These are phyloP conservation scores for Ogataea allantospora DNA, from an alignment of 805 yeast genomes.

Conservation along the genomic window DNA sequence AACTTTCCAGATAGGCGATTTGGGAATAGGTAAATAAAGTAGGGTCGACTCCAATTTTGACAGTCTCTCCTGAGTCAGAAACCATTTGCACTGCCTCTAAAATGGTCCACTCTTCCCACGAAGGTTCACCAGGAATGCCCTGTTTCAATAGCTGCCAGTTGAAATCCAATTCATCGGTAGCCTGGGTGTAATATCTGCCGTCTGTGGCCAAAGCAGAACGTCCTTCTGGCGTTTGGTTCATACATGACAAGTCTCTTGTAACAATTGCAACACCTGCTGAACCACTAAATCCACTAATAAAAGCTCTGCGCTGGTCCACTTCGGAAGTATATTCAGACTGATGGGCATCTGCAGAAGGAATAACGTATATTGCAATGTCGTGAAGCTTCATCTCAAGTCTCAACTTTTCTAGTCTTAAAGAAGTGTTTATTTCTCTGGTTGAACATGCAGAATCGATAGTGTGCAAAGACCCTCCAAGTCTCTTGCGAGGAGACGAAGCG, in stretches of 20 bases:
- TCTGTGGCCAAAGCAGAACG: conserved; percentile 56
- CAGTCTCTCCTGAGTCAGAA: conserved; percentile 41
- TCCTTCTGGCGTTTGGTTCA: conserved; percentile 55
- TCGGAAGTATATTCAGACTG: conserved; percentile 60
- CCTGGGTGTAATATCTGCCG: conserved; percentile 61
- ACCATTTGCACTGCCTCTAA: conserved; percentile 48
- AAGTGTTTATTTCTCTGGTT: conserved; percentile 51
- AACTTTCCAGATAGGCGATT: conserved; percentile 33
- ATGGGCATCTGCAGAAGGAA: conserved; percentile 62
- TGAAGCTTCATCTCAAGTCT: conserved; percentile 62
- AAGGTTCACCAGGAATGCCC: conserved; percentile 46
- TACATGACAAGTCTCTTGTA: conserved; percentile 50
- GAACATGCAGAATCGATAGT: conserved; percentile 30
- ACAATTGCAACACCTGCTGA: conserved; percentile 61
- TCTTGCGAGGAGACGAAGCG: conserved; percentile 34
- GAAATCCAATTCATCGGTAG: conserved; percentile 55
- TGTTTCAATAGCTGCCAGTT: conserved; percentile 58
- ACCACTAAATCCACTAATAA: conserved; percentile 59
- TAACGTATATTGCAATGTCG: conserved; percentile 62
- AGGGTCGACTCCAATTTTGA: conserved; percentile 47
- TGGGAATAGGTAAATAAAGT: conserved; percentile 41
- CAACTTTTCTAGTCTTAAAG: conserved; percentile 55
- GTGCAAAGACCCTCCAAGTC: conserved; percentile 20
- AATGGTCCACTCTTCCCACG: conserved; percentile 62
- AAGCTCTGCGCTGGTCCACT: conserved; percentile 53